These are phyloP conservation scores for Grosmannia clavigera DNA, from an alignment of 2,329 filamentous ascomycete genomes.

Conservation along the genomic window DNA sequence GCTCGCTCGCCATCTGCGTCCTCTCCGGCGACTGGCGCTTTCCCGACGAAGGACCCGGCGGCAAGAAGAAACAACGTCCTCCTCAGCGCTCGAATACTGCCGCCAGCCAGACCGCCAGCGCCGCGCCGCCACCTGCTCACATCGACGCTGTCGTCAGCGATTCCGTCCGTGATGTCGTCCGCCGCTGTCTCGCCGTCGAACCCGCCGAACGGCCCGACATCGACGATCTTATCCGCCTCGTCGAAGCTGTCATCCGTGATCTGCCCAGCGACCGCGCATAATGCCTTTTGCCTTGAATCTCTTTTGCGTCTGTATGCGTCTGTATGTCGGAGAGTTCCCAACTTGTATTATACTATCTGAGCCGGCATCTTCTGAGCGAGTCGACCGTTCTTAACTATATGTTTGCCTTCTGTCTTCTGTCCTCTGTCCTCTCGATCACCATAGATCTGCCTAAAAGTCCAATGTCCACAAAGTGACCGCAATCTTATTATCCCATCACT, in stretches of 20 bases:
- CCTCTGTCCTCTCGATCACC: no score
- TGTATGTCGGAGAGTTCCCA: neutral
- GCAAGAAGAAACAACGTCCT: conserved; percentile 16
- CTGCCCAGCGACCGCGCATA: conserved; percentile 40
- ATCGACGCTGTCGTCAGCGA: conserved; percentile 55
- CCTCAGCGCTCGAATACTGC: conserved; percentile 16
- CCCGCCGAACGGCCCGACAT: conserved; percentile 79
- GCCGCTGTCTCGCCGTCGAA: conserved; percentile 77
- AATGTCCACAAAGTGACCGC: no score
- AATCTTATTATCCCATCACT: no score
- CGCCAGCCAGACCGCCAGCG: conserved; percentile 16
- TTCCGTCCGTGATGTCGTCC: conserved; percentile 73
- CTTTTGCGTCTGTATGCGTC: neutral
- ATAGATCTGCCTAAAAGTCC: neutral
- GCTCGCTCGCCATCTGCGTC: conserved; percentile 83
- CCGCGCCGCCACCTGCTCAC: conserved; percentile 15
- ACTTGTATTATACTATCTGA: neutral
- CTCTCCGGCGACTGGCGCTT: conserved; percentile 93
- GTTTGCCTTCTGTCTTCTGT: no score
- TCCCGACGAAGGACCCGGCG: conserved; percentile 66
- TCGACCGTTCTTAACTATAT: no score
- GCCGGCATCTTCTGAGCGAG: neutral
- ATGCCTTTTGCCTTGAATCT: neutral
- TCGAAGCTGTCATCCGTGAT: conserved; percentile 58
- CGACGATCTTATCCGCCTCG: conserved; percentile 65